Percentiles rank a stretch among this genome's conserved stretches.
Conservation (phyloP, 306 rosid genomes). For the Cicer judaicum region DNA sequence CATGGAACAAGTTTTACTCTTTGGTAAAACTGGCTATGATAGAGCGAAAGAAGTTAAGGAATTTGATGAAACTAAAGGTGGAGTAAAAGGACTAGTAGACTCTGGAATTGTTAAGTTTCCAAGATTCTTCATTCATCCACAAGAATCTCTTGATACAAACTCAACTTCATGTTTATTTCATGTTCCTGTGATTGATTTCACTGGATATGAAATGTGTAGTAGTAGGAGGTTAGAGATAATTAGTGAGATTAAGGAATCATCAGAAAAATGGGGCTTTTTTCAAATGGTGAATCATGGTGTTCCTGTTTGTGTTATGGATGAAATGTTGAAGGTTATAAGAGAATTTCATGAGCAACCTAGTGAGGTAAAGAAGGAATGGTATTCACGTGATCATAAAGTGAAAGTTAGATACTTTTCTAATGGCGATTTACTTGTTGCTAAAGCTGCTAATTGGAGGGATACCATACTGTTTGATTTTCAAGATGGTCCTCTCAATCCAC, state of each 20-base stretch:
- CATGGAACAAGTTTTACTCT: slow-evolving; percentile 35
- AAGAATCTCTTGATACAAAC: slow-evolving; percentile 29
- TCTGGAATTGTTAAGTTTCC: slow-evolving; percentile 68
- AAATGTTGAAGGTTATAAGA: slow-evolving; percentile 49
- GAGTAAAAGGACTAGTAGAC: slow-evolving; percentile 78
- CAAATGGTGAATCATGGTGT: slow-evolving; percentile 80
- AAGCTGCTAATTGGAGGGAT: slow-evolving; percentile 85
- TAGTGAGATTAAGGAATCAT: slow-evolving; percentile 55
- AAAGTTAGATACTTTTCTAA: slow-evolving; percentile 68
- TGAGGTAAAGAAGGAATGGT: slow-evolving; percentile 74
- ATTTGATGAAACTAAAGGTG: slow-evolving; percentile 74
- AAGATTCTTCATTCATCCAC: slow-evolving; percentile 63
- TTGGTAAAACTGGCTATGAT: slow-evolving; percentile 48
- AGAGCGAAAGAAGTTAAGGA: slow-evolving; percentile 68
- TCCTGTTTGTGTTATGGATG: slow-evolving; percentile 58
- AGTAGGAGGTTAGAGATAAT: slow-evolving; percentile 50
- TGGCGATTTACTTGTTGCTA: slow-evolving; percentile 67
- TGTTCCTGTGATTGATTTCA: slow-evolving; percentile 70
- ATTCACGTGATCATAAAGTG: slow-evolving; percentile 62
- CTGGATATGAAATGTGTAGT: slow-evolving; percentile 41
- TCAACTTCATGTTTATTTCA: slow-evolving; percentile 30
- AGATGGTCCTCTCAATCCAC: slow-evolving; percentile 63
- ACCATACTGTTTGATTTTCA: slow-evolving; percentile 68
- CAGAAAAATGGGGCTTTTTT: slow-evolving; percentile 78
- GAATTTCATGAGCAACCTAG: slow-evolving; percentile 70